These are phyloP conservation scores for Ormosia semicastrata DNA, from an alignment of 306 rosid species.

Conservation along the genomic window DNA sequence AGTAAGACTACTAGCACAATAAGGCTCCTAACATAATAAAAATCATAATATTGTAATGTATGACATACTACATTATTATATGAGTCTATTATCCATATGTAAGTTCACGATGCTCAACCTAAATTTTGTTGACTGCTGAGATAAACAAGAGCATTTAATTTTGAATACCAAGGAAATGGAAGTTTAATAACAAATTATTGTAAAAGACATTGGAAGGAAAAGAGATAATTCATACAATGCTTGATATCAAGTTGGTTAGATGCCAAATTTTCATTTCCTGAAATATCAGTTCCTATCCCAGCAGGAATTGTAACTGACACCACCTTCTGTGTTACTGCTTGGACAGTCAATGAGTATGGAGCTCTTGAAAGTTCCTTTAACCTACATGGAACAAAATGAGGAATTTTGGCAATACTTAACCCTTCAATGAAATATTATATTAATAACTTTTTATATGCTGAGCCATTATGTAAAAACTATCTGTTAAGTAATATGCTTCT, in stretches of 20 bases:
- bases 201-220: background rate
- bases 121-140: no score
- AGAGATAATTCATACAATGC: slow-evolving; percentile 49
- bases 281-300: slow-evolving; percentile 62
- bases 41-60: no score
- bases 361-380: slow-evolving; percentile 65
- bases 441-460: background rate
- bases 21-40: no score
- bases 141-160: no score
- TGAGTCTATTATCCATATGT: no score
- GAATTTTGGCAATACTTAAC: background rate
- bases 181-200: background rate
- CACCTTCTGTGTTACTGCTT: slow-evolving; percentile 32
- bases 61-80: no score
- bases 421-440: background rate
- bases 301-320: slow-evolving; percentile 59
- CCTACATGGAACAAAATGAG: slow-evolving; percentile 32
- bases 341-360: slow-evolving; percentile 56
- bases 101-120: no score
- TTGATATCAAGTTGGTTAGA: slow-evolving; percentile 61
- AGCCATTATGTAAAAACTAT: background rate
- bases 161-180: background rate
- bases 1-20: no score
- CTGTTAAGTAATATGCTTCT: background rate
- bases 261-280: slow-evolving; percentile 69